Evolutionary conservation across 1,139 yeast species (phyloP).

Genomic region (Sugiyamaella xylanicola): DNA sequence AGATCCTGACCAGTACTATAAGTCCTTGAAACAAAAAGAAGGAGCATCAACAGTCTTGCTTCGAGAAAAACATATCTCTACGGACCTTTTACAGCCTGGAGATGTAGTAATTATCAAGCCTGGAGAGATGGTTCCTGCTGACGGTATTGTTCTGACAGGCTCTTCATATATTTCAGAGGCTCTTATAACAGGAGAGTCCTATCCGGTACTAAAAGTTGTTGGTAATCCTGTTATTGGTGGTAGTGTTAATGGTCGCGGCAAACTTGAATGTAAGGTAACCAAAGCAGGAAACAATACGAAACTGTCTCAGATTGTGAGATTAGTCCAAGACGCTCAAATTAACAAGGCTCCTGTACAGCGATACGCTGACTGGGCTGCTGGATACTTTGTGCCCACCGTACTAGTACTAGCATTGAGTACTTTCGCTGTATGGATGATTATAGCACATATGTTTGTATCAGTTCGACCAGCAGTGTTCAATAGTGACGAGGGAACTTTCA

Average conservation of each 20-base stretch:
- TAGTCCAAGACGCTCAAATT: conserved; percentile 89
- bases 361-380: conserved; percentile 81
- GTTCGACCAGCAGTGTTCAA: conserved; percentile 59
- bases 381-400: conserved; percentile 81
- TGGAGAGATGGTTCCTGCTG: conserved; percentile 89
- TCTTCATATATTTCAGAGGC: conserved; percentile 86
- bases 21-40: conserved; percentile 8
- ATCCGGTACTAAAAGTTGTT: conserved; percentile 62
- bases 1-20: conserved; percentile 27
- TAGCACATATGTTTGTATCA: conserved; percentile 45
- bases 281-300: conserved; percentile 82
- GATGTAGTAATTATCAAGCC: conserved; percentile 81
- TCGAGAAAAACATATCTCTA: conserved; percentile 50
- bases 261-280: conserved; percentile 67
- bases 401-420: conserved; percentile 64
- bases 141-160: conserved; percentile 78
- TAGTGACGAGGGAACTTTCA: conserved; percentile 59
- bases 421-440: conserved; percentile 64
- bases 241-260: conserved; percentile 79
- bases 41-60: conserved; percentile 19
- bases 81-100: conserved; percentile 73
- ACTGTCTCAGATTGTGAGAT: conserved; percentile 78
- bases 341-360: conserved; percentile 89
- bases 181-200: conserved; percentile 84
- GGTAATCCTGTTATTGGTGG: conserved; percentile 85